Base-by-base conservation (phyloP, 331 rosid species). In the Ulmus americana region DNA sequence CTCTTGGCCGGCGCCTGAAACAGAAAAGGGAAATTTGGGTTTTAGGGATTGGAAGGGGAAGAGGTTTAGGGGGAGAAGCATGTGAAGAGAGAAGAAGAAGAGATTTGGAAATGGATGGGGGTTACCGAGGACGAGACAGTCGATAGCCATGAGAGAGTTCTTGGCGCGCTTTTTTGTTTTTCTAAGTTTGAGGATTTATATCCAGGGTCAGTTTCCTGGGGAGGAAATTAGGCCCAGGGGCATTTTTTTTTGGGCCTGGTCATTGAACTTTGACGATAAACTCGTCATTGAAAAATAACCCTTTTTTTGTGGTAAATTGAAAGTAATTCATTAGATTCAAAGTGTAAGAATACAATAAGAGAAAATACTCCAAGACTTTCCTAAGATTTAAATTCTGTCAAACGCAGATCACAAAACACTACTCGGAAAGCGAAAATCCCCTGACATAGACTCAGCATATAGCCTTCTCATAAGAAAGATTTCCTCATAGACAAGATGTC, bases 1-100 rank as follows among this genome's bases (percentile, higher is more conserved):
- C 53, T 91, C 95, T 81, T 91, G 96, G 42, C 97, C 97, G 63
- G 97, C 96, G n/a, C 97, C 97, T 91, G 69, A 35, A 38, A 48
- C 39, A 49, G 48, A 45, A 55, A 10, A 13, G 20, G 16, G 11
- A 10, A 41, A 38, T 4, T 10, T 10, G 13, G 12, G 22, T 2
- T 56, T 48, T 35, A 10, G 12, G 40, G n/a, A 2, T 28, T 42
- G 22, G 5, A 28, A 40, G 22, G 13, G 5, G 1, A 44, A 14
- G 39, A 60, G 45, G 10, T 28, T 59, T 5, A 38, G 15, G 0
- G 64, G 6, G 0, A 13, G 9, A n/a, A 3, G 13, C 41, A 3
- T 44, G 47, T 6, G 45, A 5, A 51, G 35, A 52, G 7, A 14
- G 3, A 53, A 39, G 5, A 22, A 57, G 13, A 45, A 50, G 55